Percentiles rank a stretch among this genome's conserved stretches.
Evolutionary conservation across 2,329 filamentous ascomycete species (phyloP).

Genomic region (Fusarium hainanense): DNA sequence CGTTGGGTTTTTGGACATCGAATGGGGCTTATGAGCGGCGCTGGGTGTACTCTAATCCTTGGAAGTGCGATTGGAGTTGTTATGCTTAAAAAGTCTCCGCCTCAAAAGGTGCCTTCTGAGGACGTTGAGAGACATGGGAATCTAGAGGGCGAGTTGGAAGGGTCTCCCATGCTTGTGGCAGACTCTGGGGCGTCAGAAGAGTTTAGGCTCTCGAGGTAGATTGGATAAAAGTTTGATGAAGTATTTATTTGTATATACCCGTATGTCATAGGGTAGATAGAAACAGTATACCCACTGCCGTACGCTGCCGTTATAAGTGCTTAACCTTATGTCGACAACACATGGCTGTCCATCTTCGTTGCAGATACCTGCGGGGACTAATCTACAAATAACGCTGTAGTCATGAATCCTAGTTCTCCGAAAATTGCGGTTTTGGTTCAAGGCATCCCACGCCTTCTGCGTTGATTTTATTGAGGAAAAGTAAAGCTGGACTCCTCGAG

Average conservation of each 20-base stretch:
- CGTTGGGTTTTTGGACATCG: conserved; percentile 62
- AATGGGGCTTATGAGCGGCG: conserved; percentile 62
- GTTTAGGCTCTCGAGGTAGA: conserved; percentile 30
- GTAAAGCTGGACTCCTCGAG: conserved; percentile 48
- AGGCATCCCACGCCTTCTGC: background rate
- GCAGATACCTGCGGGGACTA: too few species aligned
- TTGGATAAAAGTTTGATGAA: background rate
- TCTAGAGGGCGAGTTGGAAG: conserved; percentile 50
- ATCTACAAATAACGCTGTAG: background rate
- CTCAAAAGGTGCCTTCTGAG: conserved; percentile 37
- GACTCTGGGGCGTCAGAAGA: conserved; percentile 45
- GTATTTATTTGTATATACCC: background rate
- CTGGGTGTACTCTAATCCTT: conserved; percentile 64
- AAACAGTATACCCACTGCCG: background rate
- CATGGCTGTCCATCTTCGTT: background rate
- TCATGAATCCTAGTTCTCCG: background rate
- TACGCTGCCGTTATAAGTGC: background rate
- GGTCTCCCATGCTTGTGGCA: conserved; percentile 55
- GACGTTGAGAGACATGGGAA: conserved; percentile 52
- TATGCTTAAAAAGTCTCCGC: conserved; percentile 55
- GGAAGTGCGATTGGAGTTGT: conserved; percentile 65
- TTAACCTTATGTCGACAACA: background rate
- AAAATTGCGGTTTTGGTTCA: background rate
- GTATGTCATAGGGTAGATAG: background rate
- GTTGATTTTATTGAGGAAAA: conserved; percentile 31